Percentiles rank a stretch among this genome's conserved stretches.
phyloP scores from a whole-genome alignment of 441 rosid species.

The Erodium texanum region DNA sequence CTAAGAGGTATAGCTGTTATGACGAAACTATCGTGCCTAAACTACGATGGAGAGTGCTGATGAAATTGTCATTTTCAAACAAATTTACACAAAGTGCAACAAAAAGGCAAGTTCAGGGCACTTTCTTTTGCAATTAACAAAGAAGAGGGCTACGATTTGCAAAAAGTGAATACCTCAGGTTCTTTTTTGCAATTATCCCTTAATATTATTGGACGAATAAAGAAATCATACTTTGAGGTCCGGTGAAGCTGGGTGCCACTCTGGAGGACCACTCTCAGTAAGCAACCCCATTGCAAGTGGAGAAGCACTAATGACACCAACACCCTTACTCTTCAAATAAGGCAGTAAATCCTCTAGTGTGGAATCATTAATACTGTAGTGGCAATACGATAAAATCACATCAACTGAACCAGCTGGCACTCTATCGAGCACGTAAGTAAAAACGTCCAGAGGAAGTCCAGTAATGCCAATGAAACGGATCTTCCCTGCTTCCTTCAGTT shows the following conservation, averaged over 20 bases:
- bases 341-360: slow-evolving; percentile 64
- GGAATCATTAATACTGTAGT: slow-evolving; percentile 68
- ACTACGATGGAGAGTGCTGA: no score
- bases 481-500: slow-evolving; percentile 74
- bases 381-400: slow-evolving; percentile 78
- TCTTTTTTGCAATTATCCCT: no score
- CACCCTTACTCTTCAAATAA: slow-evolving; percentile 74
- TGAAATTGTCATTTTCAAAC: no score
- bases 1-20: not conserved
- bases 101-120: no score
- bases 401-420: slow-evolving; percentile 66
- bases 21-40: not conserved
- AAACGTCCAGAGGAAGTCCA: slow-evolving; percentile 69
- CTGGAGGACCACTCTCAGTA: slow-evolving; percentile 83
- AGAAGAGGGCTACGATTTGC: no score
- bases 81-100: no score
- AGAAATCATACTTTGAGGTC: slow-evolving; percentile 57
- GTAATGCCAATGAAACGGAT: slow-evolving; percentile 77
- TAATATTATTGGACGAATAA: slow-evolving; percentile 1
- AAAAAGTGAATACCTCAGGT: no score
- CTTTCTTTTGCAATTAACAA: no score
- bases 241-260: slow-evolving; percentile 89
- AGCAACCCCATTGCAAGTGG: slow-evolving; percentile 93
- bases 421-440: slow-evolving; percentile 71
- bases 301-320: slow-evolving; percentile 77